Percentiles rank a stretch among this genome's conserved stretches.
These are phyloP conservation scores for Symbiotaphrina buchneri DNA, from an alignment of 495 filamentous ascomycete genomes.

Conservation along the genomic window DNA sequence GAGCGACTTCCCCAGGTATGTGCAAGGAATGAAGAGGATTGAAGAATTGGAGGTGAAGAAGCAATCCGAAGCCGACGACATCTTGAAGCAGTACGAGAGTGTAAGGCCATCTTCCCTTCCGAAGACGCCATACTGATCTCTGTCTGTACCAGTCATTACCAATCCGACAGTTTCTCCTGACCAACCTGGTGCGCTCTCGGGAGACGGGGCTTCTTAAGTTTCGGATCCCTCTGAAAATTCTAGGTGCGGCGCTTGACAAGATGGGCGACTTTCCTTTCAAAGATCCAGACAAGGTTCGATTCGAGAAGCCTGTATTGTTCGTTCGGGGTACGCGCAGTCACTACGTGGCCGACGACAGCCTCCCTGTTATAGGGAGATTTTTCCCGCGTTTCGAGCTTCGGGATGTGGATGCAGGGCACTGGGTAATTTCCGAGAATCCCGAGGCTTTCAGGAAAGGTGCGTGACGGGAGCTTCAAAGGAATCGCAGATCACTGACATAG, in stretches of 20 bases:
- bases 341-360: slow-evolving; percentile 73
- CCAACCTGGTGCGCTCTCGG: slow-evolving; percentile 48
- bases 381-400: slow-evolving; percentile 63
- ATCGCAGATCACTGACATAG: slow-evolving; percentile 4
- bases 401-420: slow-evolving; percentile 80
- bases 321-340: slow-evolving; percentile 61
- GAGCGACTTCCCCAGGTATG: slow-evolving; percentile 57
- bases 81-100: slow-evolving; percentile 55
- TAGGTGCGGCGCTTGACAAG: slow-evolving; percentile 32
- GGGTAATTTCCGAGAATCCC: slow-evolving; percentile 86
- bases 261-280: slow-evolving; percentile 78
- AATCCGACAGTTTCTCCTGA: slow-evolving; percentile 81
- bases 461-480: slow-evolving; percentile 7
- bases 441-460: slow-evolving; percentile 64
- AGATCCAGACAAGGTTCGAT: slow-evolving; percentile 33
- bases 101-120: slow-evolving; percentile 13
- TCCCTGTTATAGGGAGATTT: slow-evolving; percentile 72
- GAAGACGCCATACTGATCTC: slow-evolving; percentile 3
- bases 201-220: slow-evolving; percentile 19
- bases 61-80: slow-evolving; percentile 57
- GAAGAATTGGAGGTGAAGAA: slow-evolving; percentile 40
- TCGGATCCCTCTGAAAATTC: slow-evolving; percentile 34
- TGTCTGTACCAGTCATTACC: slow-evolving; percentile 26
- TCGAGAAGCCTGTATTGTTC: slow-evolving; percentile 59
- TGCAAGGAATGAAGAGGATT: slow-evolving; percentile 66